Percentiles rank a stretch among this genome's conserved stretches.
Evolutionary conservation across 495 filamentous ascomycete genomes (phyloP).

Genomic region (Daldinia caldariorum): DNA sequence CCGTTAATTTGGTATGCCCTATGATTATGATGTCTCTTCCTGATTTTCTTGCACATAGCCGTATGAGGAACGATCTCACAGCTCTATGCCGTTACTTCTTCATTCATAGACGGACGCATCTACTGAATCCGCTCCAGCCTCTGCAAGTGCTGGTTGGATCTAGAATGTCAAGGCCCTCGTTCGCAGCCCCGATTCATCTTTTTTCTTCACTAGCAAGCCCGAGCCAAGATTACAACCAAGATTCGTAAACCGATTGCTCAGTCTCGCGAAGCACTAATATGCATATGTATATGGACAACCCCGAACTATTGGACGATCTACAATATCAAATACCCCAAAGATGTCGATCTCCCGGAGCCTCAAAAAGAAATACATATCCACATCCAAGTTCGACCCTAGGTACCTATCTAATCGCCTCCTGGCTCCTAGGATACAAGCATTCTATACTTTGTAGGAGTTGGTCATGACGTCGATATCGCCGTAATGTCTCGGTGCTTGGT

Average conservation of each 20-base stretch:
- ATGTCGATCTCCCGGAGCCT: conserved; percentile 44
- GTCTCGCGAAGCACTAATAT: conserved; percentile 30
- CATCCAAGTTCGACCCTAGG: not conserved
- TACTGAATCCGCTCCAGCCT: conserved; percentile 21
- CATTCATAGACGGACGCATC: conserved; percentile 12
- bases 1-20: not conserved
- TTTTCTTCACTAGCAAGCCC: conserved; percentile 22
- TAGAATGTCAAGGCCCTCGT: conserved; percentile 4
- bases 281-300: conserved; percentile 25
- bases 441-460: conserved; percentile 9
- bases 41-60: not conserved
- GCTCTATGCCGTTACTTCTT: not conserved
- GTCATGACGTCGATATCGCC: conserved; percentile 25
- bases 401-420: conserved; percentile 15
- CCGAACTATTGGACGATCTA: conserved; percentile 43
- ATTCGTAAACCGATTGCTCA: conserved; percentile 27
- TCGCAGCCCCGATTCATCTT: conserved; percentile 12
- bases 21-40: conserved; percentile 6
- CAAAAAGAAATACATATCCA: conserved; percentile 20
- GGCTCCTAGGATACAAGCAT: conserved; percentile 5
- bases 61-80: conserved; percentile 17
- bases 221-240: conserved; percentile 20
- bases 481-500: conserved; percentile 32
- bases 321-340: conserved; percentile 31
- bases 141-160: conserved; percentile 23